These are phyloP conservation scores for Leptomonas seymouri DNA, from an alignment of 208 protist species.

Conservation along the genomic window DNA sequence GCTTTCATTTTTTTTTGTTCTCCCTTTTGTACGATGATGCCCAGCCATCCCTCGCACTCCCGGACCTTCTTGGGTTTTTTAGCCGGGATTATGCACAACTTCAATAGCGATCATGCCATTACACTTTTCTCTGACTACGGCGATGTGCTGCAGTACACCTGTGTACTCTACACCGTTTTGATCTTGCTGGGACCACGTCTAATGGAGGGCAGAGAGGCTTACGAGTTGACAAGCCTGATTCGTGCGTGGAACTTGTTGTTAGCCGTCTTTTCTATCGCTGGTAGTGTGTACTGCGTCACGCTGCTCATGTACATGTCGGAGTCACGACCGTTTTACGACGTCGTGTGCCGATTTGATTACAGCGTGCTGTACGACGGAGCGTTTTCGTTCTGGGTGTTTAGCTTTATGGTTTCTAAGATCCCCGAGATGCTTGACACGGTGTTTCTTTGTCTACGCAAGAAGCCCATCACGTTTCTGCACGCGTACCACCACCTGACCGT, in stretches of 20 bases:
- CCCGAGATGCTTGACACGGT: slow-evolving; percentile 74
- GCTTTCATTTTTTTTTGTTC: slow-evolving; percentile 10
- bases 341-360: slow-evolving; percentile 45
- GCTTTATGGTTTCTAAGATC: slow-evolving; percentile 72
- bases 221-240: slow-evolving; percentile 46
- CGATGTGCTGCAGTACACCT: slow-evolving; percentile 36
- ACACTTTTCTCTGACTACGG: slow-evolving; percentile 38
- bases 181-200: slow-evolving; percentile 22
- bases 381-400: slow-evolving; percentile 63
- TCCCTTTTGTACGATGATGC: neutral
- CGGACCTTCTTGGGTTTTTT: slow-evolving; percentile 4
- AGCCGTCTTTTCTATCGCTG: slow-evolving; percentile 63
- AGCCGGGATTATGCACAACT: slow-evolving; percentile 19
- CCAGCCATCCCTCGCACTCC: neutral
- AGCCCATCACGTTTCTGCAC: slow-evolving; percentile 71
- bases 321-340: slow-evolving; percentile 41
- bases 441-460: slow-evolving; percentile 69
- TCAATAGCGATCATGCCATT: slow-evolving; percentile 36
- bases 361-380: slow-evolving; percentile 46
- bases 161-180: slow-evolving; percentile 40
- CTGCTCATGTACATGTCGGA: slow-evolving; percentile 30
- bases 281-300: slow-evolving; percentile 46
- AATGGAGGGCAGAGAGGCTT: slow-evolving; percentile 37
- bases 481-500: slow-evolving; percentile 88
- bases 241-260: slow-evolving; percentile 74